Evolutionary conservation across 805 yeast genomes (phyloP), one percentile per base, ranked within the genome.

Genomic region (Metschnikowia reukaufii): DNA sequence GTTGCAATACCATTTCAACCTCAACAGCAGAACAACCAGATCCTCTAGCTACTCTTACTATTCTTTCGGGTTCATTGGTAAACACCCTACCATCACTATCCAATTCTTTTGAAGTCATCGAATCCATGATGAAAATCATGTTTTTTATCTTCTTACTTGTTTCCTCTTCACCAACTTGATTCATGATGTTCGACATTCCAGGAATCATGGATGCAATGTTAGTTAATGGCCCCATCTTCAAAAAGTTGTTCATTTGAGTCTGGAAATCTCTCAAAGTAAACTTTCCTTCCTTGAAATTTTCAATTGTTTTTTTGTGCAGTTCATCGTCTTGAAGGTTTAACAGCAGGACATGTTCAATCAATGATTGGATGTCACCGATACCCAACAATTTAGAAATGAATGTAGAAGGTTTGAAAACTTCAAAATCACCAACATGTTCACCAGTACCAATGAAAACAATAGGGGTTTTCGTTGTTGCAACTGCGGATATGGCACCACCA

Each of bases 401-500:
- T 48, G 90, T 83, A 54, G 83, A 79, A 20, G 98, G 97, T 19
- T 94, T 84, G 65, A 92, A 92, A 39, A 86, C 81, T 67, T 94
- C 99, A 50, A 92, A 78, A 64, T 92, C 98, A 46, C 86, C 87
- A 31, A 91, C 86, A 62, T 94, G 99, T 67, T 92, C 99, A 63
- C 99, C 99, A 2, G 98, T 92, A 79, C 99, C 99, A 49, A 92
- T 94, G 62, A 92, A 92, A 7, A 87, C 88, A 56, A 92, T 86
- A 6, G 99, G 99, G 0, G 98, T 94, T 45, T 87, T 78, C 2
- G 98, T 92, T 2, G 97, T 94, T 2, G 99, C 99, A 45, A 92
- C 97, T 0, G 99, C 99, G 33, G 97, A 89, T 45, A 92, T 91
- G 25, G 99, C 99, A 75, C 99, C 99, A 71, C 99, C 99, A 66